phyloP scores from a whole-genome alignment of 2,329 filamentous ascomycete species.

The Fusarium tricinctum region DNA sequence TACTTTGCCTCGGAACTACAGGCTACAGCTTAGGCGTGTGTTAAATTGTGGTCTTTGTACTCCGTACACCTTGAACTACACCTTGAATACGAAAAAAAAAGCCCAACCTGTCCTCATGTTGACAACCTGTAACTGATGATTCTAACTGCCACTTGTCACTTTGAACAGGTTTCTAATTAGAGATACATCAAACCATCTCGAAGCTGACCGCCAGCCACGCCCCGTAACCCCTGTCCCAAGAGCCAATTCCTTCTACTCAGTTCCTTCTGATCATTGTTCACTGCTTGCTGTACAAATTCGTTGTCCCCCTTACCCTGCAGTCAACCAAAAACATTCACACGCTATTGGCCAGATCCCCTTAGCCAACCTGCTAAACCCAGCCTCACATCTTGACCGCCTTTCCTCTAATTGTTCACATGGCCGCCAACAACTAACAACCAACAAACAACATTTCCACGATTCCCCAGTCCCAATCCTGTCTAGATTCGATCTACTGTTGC shows the following conservation, averaged over 20 bases:
- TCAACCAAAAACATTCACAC: slow-evolving; percentile 1
- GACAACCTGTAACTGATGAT: slow-evolving; percentile 9
- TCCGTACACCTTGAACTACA: neutral
- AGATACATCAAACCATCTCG: slow-evolving; percentile 18
- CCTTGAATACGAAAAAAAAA: slow-evolving; percentile 7
- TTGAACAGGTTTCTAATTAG: slow-evolving; percentile 23
- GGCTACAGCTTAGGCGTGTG: slow-evolving; percentile 1
- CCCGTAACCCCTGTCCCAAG: slow-evolving; percentile 8
- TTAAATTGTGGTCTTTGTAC: no score
- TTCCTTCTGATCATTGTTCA: slow-evolving; percentile 3
- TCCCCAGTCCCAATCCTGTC: slow-evolving; percentile 21
- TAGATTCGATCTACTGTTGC: slow-evolving; percentile 39
- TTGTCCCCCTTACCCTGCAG: slow-evolving; percentile 35
- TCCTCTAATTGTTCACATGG: slow-evolving; percentile 40
- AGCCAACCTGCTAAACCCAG: neutral
- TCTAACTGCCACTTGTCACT: slow-evolving; percentile 28
- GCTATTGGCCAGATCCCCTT: slow-evolving; percentile 23
- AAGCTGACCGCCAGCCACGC: slow-evolving; percentile 18
- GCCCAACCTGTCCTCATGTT: slow-evolving; percentile 10
- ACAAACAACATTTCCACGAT: slow-evolving; percentile 24
- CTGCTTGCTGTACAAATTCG: neutral
- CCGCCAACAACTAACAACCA: slow-evolving; percentile 5
- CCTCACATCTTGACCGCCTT: slow-evolving; percentile 45
- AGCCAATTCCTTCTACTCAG: slow-evolving; percentile 19
- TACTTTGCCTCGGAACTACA: slow-evolving; percentile 21